phyloP scores from a whole-genome alignment of 1,139 yeast genomes.

The Saccharomycopsis hybrid region DNA sequence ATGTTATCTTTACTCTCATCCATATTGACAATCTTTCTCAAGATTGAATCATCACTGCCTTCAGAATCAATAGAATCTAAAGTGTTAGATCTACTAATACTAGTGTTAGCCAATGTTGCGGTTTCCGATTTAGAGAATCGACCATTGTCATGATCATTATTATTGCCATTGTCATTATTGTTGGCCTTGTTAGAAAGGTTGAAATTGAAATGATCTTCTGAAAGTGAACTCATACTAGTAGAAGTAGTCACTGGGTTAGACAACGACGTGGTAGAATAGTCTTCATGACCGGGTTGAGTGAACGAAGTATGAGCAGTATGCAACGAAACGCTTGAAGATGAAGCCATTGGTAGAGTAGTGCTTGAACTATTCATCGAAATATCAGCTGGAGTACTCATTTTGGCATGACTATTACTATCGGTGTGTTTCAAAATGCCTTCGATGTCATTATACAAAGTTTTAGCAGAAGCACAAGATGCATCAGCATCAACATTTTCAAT shows the following conservation, averaged over 20 bases:
- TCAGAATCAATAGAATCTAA: constrained; percentile 12
- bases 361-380: constrained; percentile 7
- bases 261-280: not conserved
- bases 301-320: not conserved
- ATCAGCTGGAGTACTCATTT: constrained; percentile 4
- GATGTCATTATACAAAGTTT: constrained; percentile 1
- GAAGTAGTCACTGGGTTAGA: not conserved
- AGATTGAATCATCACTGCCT: constrained; percentile 13
- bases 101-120: not conserved
- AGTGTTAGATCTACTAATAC: constrained; percentile 7
- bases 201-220: not conserved
- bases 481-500: too few species aligned
- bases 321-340: not conserved
- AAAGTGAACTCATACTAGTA: constrained; percentile 7
- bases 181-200: too few species aligned
- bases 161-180: too few species aligned
- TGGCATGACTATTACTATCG: not conserved
- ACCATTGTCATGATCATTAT: too few species aligned
- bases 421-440: not conserved
- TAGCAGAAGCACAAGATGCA: constrained; percentile 5
- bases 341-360: constrained; percentile 1
- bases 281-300: not conserved
- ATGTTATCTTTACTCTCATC: constrained; percentile 6
- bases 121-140: too few species aligned
- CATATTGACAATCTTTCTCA: constrained; percentile 17